Conservation (phyloP, 2,329 filamentous ascomycete species). For the Colletotrichum tanaceti region DNA sequence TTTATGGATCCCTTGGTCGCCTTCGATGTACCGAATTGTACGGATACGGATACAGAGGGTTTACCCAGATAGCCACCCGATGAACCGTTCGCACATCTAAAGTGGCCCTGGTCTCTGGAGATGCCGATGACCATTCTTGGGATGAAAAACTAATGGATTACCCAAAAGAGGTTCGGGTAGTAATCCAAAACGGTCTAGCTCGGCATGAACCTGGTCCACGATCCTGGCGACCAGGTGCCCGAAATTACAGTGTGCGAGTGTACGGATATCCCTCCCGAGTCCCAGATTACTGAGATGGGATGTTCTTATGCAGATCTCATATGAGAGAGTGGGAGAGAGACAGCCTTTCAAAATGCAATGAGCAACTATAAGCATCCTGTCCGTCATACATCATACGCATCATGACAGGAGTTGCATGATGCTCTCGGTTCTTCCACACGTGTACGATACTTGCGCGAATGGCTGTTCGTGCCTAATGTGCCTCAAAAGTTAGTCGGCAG, state of each 20-base stretch:
- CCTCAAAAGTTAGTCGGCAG: neutral
- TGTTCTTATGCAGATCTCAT: slow-evolving; percentile 19
- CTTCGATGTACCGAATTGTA: slow-evolving; percentile 11
- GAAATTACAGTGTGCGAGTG: slow-evolving; percentile 39
- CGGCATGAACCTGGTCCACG: slow-evolving; percentile 5
- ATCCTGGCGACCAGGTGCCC: slow-evolving; percentile 24
- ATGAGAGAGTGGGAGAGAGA: neutral
- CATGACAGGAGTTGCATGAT: slow-evolving; percentile 1
- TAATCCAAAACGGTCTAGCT: slow-evolving; percentile 25
- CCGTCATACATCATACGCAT: neutral
- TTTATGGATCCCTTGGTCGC: neutral
- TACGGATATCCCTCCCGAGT: too few relatives aligned
- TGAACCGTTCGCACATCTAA: neutral
- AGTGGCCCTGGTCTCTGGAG: slow-evolving; percentile 19
- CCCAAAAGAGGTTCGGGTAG: slow-evolving; percentile 25
- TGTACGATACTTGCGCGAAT: neutral
- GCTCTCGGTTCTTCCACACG: neutral
- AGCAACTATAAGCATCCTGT: neutral
- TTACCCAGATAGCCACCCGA: neutral
- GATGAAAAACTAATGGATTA: slow-evolving; percentile 7
- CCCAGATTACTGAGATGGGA: slow-evolving; percentile 21
- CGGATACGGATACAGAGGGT: too few relatives aligned
- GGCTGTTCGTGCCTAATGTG: neutral
- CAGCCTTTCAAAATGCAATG: neutral
- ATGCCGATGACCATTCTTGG: slow-evolving; percentile 23